These are phyloP conservation scores for Gnomoniopsis sp. DNA, from an alignment of 2,329 filamentous ascomycete genomes.

Conservation along the genomic window DNA sequence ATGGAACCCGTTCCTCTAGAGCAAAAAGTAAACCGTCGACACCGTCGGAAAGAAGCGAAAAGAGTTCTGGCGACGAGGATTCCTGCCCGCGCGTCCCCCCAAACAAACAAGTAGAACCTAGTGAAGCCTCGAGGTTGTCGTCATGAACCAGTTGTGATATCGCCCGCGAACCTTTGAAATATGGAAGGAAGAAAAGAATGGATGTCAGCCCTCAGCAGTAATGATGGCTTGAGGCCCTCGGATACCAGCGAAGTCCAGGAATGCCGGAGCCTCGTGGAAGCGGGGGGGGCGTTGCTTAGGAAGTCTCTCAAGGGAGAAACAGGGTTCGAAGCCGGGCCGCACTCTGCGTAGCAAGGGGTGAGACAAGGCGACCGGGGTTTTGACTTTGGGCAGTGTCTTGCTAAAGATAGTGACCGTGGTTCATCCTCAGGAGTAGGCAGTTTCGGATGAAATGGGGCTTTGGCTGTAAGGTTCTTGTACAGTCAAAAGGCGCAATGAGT, in stretches of 20 bases:
- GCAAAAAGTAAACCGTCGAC: constrained; percentile 19
- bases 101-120: constrained; percentile 6
- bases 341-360: constrained; percentile 4
- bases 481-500: neutral
- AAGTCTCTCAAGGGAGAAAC: neutral
- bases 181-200: constrained; percentile 12
- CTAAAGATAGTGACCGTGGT: constrained; percentile 11
- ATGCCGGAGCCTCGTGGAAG: constrained; percentile 3
- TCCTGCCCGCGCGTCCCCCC: constrained; percentile 10
- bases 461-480: neutral
- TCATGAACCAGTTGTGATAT: constrained; percentile 29
- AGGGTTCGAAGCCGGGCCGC: neutral
- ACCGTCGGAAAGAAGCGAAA: constrained; percentile 20
- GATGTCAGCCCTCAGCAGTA: neutral
- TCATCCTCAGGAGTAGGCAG: constrained; percentile 13
- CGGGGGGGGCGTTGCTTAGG: neutral
- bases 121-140: constrained; percentile 19
- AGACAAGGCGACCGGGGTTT: constrained; percentile 10
- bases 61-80: constrained; percentile 17
- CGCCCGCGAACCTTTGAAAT: constrained; percentile 32
- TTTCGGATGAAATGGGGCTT: neutral
- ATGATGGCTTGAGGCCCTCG: neutral
- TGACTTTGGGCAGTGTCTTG: constrained; percentile 1
- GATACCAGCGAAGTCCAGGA: neutral
- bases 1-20: constrained; percentile 14